Evolutionary conservation across 306 rosid genomes (phyloP).

Genomic region (Fragaria ananassa): DNA sequence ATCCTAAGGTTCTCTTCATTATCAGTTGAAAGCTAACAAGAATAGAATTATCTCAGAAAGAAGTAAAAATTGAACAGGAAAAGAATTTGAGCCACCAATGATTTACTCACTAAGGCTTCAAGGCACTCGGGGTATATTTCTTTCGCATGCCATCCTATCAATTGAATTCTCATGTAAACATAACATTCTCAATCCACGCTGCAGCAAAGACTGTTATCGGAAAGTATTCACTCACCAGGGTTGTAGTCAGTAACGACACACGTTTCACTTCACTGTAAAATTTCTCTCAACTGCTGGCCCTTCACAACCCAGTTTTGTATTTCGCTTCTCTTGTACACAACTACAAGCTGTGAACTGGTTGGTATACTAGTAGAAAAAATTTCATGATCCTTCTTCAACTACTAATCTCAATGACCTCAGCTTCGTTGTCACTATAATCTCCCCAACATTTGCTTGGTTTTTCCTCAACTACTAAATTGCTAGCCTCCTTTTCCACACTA

Average conservation of each 20-base stretch:
- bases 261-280: conserved; percentile 21
- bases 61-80: conserved; percentile 15
- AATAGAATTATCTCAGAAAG: conserved; percentile 31
- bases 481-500: conserved; percentile 32
- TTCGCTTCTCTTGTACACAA: conserved; percentile 20
- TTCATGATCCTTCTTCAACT: conserved; percentile 41
- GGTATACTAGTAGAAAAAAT: conserved; percentile 12
- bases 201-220: conserved; percentile 22
- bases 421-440: conserved; percentile 85
- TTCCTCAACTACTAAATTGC: conserved; percentile 38
- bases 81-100: conserved; percentile 20
- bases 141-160: conserved; percentile 33
- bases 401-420: conserved; percentile 58
- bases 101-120: conserved; percentile 36
- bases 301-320: neutral
- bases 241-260: conserved; percentile 27
- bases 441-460: conserved; percentile 79
- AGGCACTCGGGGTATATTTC: conserved; percentile 25
- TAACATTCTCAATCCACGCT: conserved; percentile 16
- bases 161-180: conserved; percentile 16
- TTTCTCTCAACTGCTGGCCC: conserved; percentile 13
- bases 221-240: conserved; percentile 33
- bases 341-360: conserved; percentile 20
- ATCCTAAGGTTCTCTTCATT: conserved; percentile 17
- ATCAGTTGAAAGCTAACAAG: conserved; percentile 19